Conservation (phyloP, 768 basidiomycete species). For the Psilocybe sp. region DNA sequence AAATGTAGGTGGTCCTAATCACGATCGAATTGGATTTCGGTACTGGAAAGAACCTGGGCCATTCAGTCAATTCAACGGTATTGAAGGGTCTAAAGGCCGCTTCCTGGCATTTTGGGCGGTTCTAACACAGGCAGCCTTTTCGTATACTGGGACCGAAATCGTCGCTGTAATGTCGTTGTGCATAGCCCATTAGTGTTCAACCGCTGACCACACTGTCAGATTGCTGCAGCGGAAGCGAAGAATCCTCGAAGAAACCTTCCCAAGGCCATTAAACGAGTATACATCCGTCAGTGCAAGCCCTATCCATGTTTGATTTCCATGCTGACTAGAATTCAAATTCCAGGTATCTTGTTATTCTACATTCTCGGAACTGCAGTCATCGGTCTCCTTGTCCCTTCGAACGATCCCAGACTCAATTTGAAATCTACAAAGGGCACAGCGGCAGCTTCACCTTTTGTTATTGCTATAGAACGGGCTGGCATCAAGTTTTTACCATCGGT, state of each 20-base stretch:
- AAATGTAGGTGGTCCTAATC: constrained; percentile 66
- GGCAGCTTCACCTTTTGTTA: constrained; percentile 85
- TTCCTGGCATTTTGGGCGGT: constrained; percentile 63
- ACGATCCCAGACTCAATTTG: constrained; percentile 51
- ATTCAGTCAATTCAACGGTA: constrained; percentile 68
- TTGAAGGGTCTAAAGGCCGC: constrained; percentile 65
- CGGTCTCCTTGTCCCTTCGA: constrained; percentile 82
- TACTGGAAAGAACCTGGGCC: constrained; percentile 92
- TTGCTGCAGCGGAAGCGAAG: constrained; percentile 85
- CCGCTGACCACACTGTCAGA: constrained; percentile 35
- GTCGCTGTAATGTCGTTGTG: constrained; percentile 61
- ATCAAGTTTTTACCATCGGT: constrained; percentile 83
- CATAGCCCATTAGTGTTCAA: neutral
- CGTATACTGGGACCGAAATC: constrained; percentile 91
- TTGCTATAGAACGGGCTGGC: constrained; percentile 82
- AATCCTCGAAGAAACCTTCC: constrained; percentile 72
- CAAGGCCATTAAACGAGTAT: constrained; percentile 68
- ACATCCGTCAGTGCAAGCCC: constrained; percentile 45
- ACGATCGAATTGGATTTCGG: constrained; percentile 69
- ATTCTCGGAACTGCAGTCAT: constrained; percentile 70
- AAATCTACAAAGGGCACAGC: constrained; percentile 56
- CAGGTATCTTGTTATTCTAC: constrained; percentile 83
- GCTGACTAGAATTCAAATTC: constrained; percentile 14
- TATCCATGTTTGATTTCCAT: neutral
- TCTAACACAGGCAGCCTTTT: constrained; percentile 87